These are phyloP conservation scores for Polyplosphaeria fusca DNA, from an alignment of 495 filamentous ascomycete species.

Conservation along the genomic window DNA sequence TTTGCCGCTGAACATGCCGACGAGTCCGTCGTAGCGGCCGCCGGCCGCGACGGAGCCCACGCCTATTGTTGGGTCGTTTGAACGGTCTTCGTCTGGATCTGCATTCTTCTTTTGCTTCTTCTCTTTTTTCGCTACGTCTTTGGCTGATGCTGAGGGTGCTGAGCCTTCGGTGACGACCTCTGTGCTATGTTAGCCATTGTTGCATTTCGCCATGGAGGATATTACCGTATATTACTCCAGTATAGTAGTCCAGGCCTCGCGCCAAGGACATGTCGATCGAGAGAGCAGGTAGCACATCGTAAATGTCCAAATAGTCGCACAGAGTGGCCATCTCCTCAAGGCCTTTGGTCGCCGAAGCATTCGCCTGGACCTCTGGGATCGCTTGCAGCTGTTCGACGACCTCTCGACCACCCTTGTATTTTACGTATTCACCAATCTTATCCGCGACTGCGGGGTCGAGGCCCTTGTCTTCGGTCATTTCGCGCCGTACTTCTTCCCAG, in stretches of 20 bases:
- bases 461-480: conserved; percentile 93
- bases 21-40: conserved; percentile 88
- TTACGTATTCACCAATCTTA: conserved; percentile 78
- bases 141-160: conserved; percentile 51
- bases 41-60: conserved; percentile 87
- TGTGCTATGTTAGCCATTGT: too few species aligned
- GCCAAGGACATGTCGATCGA: conserved; percentile 82
- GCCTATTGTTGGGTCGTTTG: conserved; percentile 75
- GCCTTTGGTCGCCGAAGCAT: conserved; percentile 70
- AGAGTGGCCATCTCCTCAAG: conserved; percentile 78
- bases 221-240: conserved; percentile 90
- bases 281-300: conserved; percentile 64
- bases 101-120: conserved; percentile 59
- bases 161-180: conserved; percentile 84
- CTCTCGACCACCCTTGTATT: conserved; percentile 56
- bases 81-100: conserved; percentile 68
- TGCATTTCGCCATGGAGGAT: too few species aligned
- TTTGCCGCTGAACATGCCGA: conserved; percentile 88
- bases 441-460: conserved; percentile 71
- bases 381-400: conserved; percentile 48
- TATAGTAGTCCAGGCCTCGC: conserved; percentile 90
- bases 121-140: conserved; percentile 37
- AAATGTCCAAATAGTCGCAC: conserved; percentile 76
- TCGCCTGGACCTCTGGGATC: conserved; percentile 62
- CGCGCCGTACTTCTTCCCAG: conserved; percentile 84